phyloP scores from a whole-genome alignment of 768 basidiomycete species.

The Lepiota venenata region DNA sequence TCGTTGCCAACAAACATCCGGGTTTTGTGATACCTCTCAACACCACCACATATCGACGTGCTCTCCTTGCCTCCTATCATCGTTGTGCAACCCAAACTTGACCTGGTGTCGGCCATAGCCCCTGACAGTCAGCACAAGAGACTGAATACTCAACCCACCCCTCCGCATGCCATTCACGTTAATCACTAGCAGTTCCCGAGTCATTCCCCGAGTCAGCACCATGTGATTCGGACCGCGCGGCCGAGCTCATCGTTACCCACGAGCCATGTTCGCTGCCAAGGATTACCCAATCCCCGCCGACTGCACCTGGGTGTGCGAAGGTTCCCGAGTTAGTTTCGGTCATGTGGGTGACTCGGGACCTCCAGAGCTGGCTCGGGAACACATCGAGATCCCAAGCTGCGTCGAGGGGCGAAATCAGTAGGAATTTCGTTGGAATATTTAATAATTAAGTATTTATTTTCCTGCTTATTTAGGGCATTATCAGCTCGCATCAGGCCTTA shows the following conservation, averaged over 20 bases:
- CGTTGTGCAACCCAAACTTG: too few species aligned
- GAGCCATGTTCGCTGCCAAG: neutral
- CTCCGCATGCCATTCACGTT: neutral
- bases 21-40: too few species aligned
- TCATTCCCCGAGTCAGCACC: conserved; percentile 12
- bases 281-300: neutral
- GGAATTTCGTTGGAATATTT: neutral
- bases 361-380: conserved; percentile 37
- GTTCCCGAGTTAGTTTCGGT: conserved; percentile 38
- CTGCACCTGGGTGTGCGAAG: conserved; percentile 15
- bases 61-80: too few species aligned
- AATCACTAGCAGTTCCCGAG: conserved; percentile 10
- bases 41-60: too few species aligned
- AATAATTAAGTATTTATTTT: neutral
- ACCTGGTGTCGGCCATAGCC: too few species aligned
- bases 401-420: conserved; percentile 4
- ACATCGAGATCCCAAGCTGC: conserved; percentile 5
- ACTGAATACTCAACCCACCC: too few species aligned
- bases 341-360: conserved; percentile 30
- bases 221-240: conserved; percentile 5
- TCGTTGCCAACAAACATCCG: too few species aligned
- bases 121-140: too few species aligned
- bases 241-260: neutral
- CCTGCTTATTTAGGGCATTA: neutral
- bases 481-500: too few species aligned